phyloP scores from a whole-genome alignment of 345 rosid genomes.

The Erysimum cheiranthoides region DNA sequence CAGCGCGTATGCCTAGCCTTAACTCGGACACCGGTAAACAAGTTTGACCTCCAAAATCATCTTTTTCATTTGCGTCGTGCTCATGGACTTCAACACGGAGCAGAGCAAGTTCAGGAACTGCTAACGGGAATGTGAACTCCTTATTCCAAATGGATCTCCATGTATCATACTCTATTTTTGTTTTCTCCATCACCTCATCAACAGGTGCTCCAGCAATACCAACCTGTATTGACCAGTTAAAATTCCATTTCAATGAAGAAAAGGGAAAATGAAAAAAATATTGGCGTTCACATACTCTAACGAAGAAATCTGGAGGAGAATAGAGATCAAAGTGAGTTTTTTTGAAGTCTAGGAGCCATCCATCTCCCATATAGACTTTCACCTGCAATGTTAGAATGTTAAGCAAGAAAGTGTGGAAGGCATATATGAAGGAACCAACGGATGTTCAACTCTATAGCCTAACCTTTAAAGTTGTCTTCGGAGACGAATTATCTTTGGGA shows the following conservation, averaged over 20 bases:
- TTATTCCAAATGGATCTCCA: conserved; percentile 91
- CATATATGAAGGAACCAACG: neutral
- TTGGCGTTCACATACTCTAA: conserved; percentile 55
- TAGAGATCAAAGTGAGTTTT: conserved; percentile 77
- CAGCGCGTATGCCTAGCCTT: conserved; percentile 70
- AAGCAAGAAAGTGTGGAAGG: conserved; percentile 2
- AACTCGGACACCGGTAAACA: conserved; percentile 80
- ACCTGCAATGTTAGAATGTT: conserved; percentile 54
- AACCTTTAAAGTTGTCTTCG: conserved; percentile 74
- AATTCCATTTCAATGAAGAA: neutral
- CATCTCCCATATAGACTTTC: conserved; percentile 86
- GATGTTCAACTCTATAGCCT: conserved; percentile 14
- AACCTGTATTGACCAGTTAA: conserved; percentile 50
- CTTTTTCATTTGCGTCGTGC: conserved; percentile 69
- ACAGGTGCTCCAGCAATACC: conserved; percentile 76
- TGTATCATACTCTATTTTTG: conserved; percentile 56
- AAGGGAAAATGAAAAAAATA: neutral
- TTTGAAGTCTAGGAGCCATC: conserved; percentile 82
- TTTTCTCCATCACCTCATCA: conserved; percentile 73
- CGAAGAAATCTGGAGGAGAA: conserved; percentile 93
- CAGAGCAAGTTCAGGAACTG: conserved; percentile 84
- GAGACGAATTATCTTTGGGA: conserved; percentile 52
- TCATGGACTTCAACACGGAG: conserved; percentile 84
- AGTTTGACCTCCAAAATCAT: conserved; percentile 89
- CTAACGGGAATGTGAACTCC: conserved; percentile 72